Percentiles rank a stretch among this genome's conserved stretches.
Conservation (phyloP, 2,329 filamentous ascomycete genomes). For the Periconia sp. region DNA sequence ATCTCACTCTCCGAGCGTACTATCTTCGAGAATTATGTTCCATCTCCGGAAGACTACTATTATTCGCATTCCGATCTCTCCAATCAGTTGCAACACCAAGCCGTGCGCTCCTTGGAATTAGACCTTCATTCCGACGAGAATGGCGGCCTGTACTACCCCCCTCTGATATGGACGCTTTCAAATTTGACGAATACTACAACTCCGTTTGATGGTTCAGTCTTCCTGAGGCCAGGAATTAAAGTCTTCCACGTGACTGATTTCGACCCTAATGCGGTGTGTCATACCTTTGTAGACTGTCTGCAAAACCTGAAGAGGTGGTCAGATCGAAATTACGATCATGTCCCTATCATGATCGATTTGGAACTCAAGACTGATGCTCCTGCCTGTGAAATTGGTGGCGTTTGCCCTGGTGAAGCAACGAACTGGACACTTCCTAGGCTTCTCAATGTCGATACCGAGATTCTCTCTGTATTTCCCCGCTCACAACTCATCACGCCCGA, state of each 20-base stretch:
- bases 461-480: constrained; percentile 50
- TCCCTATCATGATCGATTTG: constrained; percentile 58
- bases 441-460: constrained; percentile 55
- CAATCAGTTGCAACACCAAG: constrained; percentile 54
- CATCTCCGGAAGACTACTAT: constrained; percentile 51
- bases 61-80: constrained; percentile 56
- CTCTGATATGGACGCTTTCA: constrained; percentile 50
- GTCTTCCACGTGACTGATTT: constrained; percentile 59
- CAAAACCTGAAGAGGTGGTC: constrained; percentile 53
- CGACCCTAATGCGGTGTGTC: constrained; percentile 55
- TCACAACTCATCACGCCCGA: constrained; percentile 56
- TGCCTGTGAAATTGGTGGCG: constrained; percentile 39
- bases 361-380: constrained; percentile 55
- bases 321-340: constrained; percentile 49
- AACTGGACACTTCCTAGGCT: constrained; percentile 54
- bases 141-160: constrained; percentile 56
- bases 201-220: constrained; percentile 47
- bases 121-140: constrained; percentile 58
- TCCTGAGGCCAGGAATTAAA: constrained; percentile 54
- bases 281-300: constrained; percentile 55
- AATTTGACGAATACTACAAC: constrained; percentile 48
- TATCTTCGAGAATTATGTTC: constrained; percentile 47
- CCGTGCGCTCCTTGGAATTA: constrained; percentile 56
- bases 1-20: constrained; percentile 49
- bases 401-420: constrained; percentile 48